Evolutionary conservation across 306 rosid species (phyloP).

Genomic region (Dryas octopetala): DNA sequence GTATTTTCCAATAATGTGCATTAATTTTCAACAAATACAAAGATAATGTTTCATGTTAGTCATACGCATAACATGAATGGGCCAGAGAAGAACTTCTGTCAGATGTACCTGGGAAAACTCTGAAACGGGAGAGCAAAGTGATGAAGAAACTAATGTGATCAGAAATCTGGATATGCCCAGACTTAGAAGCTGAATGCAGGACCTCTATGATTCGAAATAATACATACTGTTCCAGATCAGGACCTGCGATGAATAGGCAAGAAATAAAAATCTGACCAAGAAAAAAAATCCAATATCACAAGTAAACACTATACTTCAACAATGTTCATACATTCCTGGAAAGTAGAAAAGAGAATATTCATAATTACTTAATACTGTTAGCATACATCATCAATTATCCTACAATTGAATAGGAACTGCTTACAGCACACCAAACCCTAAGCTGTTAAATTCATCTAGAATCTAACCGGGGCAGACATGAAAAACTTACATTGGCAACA

Average conservation of each 20-base stretch:
- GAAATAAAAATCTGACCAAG: conserved; percentile 11
- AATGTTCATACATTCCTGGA: background rate
- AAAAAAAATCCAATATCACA: background rate
- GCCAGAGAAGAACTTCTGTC: conserved; percentile 18
- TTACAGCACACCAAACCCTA: background rate
- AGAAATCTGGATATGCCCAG: conserved; percentile 52
- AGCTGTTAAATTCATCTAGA: conserved; percentile 14
- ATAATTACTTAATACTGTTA: background rate
- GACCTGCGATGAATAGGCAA: conserved; percentile 48
- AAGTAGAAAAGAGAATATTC: background rate
- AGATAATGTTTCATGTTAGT: background rate
- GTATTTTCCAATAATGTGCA: no score
- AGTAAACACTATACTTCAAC: background rate
- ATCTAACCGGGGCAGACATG: conserved; percentile 9
- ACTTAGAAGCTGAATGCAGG: conserved; percentile 62
- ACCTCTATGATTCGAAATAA: conserved; percentile 58
- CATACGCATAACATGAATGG: background rate
- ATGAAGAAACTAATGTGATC: conserved; percentile 64
- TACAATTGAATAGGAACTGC: background rate
- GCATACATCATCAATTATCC: background rate
- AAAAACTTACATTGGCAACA: conserved; percentile 80
- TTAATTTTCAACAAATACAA: background rate
- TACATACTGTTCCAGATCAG: conserved; percentile 53
- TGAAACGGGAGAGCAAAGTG: conserved; percentile 58
- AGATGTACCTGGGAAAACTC: conserved; percentile 60